Evolutionary conservation across 192 early-diverging fungal species (phyloP).

Genomic region (Coemansia sp.): DNA sequence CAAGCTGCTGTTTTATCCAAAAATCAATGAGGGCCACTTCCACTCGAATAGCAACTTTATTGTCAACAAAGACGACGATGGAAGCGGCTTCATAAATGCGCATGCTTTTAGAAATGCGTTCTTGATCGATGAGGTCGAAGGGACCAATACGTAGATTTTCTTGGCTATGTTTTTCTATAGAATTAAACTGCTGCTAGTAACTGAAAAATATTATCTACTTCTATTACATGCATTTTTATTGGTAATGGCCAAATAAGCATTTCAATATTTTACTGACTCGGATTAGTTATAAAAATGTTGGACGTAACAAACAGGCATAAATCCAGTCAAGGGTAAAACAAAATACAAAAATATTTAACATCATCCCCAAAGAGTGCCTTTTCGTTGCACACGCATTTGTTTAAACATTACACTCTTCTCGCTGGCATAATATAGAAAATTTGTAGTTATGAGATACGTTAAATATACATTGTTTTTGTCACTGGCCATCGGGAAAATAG

Average conservation of each 20-base stretch:
- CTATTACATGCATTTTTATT: not conserved
- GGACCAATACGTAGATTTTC: not conserved
- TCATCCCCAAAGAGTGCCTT: too few relatives aligned
- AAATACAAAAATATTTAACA: too few relatives aligned
- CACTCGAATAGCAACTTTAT: not conserved
- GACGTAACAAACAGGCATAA: too few relatives aligned
- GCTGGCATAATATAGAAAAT: too few relatives aligned
- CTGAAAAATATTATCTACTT: not conserved
- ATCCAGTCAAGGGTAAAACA: too few relatives aligned
- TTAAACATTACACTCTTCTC: not conserved
- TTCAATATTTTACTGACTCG: too few relatives aligned
- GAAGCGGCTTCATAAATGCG: conserved; percentile 14
- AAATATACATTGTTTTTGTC: not conserved
- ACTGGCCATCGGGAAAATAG: not conserved
- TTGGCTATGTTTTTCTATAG: not conserved
- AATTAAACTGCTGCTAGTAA: not conserved
- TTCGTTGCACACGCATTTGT: too few relatives aligned
- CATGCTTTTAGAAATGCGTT: conserved; percentile 47
- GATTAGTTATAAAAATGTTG: too few relatives aligned
- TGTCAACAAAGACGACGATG: too few relatives aligned
- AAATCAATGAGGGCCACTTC: conserved; percentile 33
- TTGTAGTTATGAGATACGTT: not conserved
- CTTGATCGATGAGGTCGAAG: conserved; percentile 22
- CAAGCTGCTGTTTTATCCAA: conserved; percentile 33
- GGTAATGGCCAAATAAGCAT: too few relatives aligned